A percentile compares a stretch with the other conserved stretches of the same genome.
These are phyloP conservation scores for Pseudozyma sp. DNA, from an alignment of 1,284 basidiomycete genomes.

Conservation along the genomic window DNA sequence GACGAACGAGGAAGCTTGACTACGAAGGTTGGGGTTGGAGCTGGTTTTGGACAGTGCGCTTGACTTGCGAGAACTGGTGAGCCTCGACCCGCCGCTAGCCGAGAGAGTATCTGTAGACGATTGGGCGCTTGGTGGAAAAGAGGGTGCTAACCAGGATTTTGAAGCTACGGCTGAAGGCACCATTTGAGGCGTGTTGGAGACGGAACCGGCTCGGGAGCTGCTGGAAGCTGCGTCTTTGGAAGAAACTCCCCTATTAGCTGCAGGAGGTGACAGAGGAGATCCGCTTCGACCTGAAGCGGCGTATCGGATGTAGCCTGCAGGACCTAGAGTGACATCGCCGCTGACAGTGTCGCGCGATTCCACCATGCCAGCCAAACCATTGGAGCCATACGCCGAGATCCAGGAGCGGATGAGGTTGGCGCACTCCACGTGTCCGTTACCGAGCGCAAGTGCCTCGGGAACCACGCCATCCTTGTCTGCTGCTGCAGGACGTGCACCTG, in stretches of 20 bases:
- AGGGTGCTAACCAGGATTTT: not conserved
- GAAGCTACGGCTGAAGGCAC: not conserved
- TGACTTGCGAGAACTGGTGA: conserved; percentile 2
- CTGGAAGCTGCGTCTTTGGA: not conserved
- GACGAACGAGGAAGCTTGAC: conserved; percentile 3
- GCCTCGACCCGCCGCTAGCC: conserved; percentile 13
- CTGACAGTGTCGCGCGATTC: conserved; percentile 45
- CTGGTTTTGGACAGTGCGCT: conserved; percentile 30
- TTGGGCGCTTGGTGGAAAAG: conserved; percentile 10
- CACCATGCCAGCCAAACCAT: conserved; percentile 50
- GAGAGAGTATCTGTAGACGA: conserved; percentile 21
- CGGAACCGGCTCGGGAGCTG: conserved; percentile 1
- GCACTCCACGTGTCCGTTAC: conserved; percentile 49
- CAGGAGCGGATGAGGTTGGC: conserved; percentile 55
- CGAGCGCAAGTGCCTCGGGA: conserved; percentile 57
- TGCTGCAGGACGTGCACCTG: conserved; percentile 57
- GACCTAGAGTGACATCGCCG: conserved; percentile 37
- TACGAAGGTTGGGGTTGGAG: conserved; percentile 56
- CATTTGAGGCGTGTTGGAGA: conserved; percentile 11
- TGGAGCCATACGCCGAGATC: conserved; percentile 52
- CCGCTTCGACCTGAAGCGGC: conserved; percentile 25
- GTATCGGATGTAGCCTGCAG: conserved; percentile 46
- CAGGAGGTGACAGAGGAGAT: conserved; percentile 22
- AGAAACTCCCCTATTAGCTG: not conserved
- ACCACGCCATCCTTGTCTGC: conserved; percentile 55